Evolutionary conservation across 805 yeast genomes (phyloP).

Genomic region (Barnettozyma sucrosica): DNA sequence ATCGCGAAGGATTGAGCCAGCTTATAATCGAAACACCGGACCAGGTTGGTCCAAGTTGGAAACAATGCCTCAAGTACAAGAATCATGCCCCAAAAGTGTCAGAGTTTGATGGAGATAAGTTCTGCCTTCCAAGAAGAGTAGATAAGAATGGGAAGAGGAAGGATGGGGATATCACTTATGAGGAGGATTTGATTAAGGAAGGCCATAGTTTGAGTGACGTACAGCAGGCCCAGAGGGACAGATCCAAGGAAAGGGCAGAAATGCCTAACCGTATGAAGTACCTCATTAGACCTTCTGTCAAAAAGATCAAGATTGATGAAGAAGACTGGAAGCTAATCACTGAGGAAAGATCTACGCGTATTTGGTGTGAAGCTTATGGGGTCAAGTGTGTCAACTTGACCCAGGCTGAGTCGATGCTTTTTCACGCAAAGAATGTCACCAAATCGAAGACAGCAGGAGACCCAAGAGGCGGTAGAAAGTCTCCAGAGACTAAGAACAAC

Average conservation of each 20-base stretch:
- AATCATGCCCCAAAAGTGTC: slow-evolving; percentile 38
- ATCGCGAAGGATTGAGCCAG: slow-evolving; percentile 16
- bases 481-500: not conserved
- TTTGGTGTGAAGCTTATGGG: slow-evolving; percentile 52
- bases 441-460: not conserved
- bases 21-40: slow-evolving; percentile 35
- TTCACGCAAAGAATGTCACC: slow-evolving; percentile 6
- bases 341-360: slow-evolving; percentile 49
- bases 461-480: not conserved
- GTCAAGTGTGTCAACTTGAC: slow-evolving; percentile 45
- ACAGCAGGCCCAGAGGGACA: slow-evolving; percentile 2
- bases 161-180: slow-evolving; percentile 1
- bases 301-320: slow-evolving; percentile 37
- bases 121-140: not conserved
- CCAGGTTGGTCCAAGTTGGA: slow-evolving; percentile 48
- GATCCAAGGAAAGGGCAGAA: slow-evolving; percentile 28
- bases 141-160: not conserved
- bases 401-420: slow-evolving; percentile 36
- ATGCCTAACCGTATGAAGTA: slow-evolving; percentile 50
- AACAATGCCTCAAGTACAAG: slow-evolving; percentile 39
- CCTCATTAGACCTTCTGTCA: slow-evolving; percentile 53
- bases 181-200: slow-evolving; percentile 6
- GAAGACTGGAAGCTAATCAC: slow-evolving; percentile 54
- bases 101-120: slow-evolving; percentile 37
- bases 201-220: not conserved